Base-by-base conservation (phyloP, 768 basidiomycete species). In the Lentinula lateritia region DNA sequence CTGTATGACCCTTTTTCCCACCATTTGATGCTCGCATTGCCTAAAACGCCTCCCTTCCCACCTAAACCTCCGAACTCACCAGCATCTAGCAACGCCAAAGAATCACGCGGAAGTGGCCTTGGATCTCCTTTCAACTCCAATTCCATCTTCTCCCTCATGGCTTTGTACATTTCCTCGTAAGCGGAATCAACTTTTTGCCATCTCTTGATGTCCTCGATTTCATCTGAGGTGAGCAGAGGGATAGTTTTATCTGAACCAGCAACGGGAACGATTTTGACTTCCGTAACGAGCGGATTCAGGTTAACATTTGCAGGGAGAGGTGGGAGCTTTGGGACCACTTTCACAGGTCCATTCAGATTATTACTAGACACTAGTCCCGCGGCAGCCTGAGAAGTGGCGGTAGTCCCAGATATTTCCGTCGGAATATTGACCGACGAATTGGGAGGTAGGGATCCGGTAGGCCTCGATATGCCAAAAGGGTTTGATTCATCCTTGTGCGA, bases 121-220 rank as follows among this genome's bases (percentile, higher is more conserved):
- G 46, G 16, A 4, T 76, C 78, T 2, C 67, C 68, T 39, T 76
- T 73, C 43, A 79, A 62, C 72, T 88, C 89, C 36, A 79, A 78
- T 18, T 67, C 66, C 78, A 83, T 81, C 28, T 83, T 76, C 18
- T 76, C 75, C 60, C 81, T 78, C 80, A 84, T 86, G 53, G 71
- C 72, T 56, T 78, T 77, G 63, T 75, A 78, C 6, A 74, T 67
- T 5, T 66, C 73, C 36, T 88, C 84, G 64, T 90, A 87, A 64
- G 76, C 81, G 53, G 78, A 75, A 66, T 93, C 92, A 52, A 67
- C 72, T 63, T 76, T 73, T 79, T 89, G 85, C 90, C 90, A 92
- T 45, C 61, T 70, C 66, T 87, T 73, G 50, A 92, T 72, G 43
- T 80, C 66, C 23, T 58, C 61, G 28, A 90, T 81, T 68, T 92